Evolutionary conservation across 78 protist genomes (phyloP).

Genomic region (Polysphondylium violaceum): DNA sequence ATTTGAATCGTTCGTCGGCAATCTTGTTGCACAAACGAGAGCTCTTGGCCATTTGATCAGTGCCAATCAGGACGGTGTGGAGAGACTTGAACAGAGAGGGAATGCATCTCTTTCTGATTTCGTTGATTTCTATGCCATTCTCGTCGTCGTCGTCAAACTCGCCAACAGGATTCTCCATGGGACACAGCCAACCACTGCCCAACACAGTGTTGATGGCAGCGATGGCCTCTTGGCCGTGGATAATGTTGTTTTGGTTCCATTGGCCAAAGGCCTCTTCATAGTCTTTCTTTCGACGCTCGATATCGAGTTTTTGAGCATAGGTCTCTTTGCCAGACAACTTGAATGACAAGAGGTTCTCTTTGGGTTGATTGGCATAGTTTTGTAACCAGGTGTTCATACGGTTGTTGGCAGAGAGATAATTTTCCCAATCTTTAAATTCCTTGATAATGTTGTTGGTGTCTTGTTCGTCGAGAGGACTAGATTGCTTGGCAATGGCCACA

Average conservation of each 20-base stretch:
- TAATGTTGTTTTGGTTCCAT: constrained; percentile 57
- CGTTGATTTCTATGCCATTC: constrained; percentile 1
- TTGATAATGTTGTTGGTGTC: constrained; percentile 45
- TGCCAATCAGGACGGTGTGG: constrained; percentile 5
- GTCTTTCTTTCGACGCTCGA: constrained; percentile 48
- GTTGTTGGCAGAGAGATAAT: constrained; percentile 12
- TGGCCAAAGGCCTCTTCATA: constrained; percentile 29
- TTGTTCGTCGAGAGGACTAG: constrained; percentile 1
- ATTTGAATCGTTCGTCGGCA: constrained; percentile 50
- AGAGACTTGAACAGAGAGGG: constrained; percentile 42
- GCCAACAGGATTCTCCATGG: constrained; percentile 35
- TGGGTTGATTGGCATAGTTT: constrained; percentile 53
- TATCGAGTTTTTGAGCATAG: constrained; percentile 42
- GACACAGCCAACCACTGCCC: constrained; percentile 61
- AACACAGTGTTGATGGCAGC: constrained; percentile 2
- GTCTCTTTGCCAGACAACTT: constrained; percentile 24
- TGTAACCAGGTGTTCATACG: constrained; percentile 46
- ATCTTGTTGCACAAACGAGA: constrained; percentile 6
- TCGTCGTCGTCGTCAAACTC: constrained; percentile 7
- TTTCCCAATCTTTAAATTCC: constrained; percentile 52
- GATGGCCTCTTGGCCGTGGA: constrained; percentile 32
- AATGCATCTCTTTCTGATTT: constrained; percentile 31
- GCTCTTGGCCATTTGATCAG: constrained; percentile 20
- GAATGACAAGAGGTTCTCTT: not conserved
- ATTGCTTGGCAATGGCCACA: not conserved